Percentiles rank a stretch among this genome's conserved stretches.
Evolutionary conservation across 2,329 filamentous ascomycete genomes (phyloP).

Genomic region (Zasmidium citrigriseum): DNA sequence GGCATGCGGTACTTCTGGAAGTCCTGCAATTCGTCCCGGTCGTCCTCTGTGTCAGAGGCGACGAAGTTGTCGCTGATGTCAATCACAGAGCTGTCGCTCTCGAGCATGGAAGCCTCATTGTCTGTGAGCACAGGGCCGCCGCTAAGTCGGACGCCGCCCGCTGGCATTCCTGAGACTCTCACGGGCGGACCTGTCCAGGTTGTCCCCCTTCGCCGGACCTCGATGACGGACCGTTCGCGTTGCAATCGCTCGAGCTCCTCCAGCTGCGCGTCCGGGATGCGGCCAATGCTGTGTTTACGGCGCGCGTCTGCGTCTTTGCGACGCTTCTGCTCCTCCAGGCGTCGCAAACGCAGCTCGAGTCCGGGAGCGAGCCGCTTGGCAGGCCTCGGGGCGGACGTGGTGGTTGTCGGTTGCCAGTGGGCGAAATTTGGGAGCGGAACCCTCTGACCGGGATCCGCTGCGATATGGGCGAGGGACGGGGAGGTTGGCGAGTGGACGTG

Average conservation of each 20-base stretch:
- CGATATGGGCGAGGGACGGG: background rate
- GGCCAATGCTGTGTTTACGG: slow-evolving; percentile 57
- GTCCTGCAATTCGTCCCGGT: slow-evolving; percentile 55
- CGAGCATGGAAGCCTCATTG: slow-evolving; percentile 39
- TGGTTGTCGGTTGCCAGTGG: background rate
- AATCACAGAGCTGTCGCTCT: slow-evolving; percentile 50
- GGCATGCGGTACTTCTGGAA: slow-evolving; percentile 74
- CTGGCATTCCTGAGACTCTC: slow-evolving; percentile 22
- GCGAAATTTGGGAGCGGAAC: background rate
- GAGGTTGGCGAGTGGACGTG: background rate
- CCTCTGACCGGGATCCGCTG: slow-evolving; percentile 1
- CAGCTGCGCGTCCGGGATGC: slow-evolving; percentile 70
- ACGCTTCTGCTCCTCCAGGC: slow-evolving; percentile 40
- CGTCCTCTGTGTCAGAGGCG: slow-evolving; percentile 53
- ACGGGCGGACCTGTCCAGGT: slow-evolving; percentile 64
- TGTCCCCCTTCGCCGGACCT: slow-evolving; percentile 66
- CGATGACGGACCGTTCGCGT: slow-evolving; percentile 42
- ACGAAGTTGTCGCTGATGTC: slow-evolving; percentile 58
- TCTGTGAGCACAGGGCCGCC: slow-evolving; percentile 38
- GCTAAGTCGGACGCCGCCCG: slow-evolving; percentile 32
- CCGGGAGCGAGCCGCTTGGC: slow-evolving; percentile 39
- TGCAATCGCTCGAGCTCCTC: slow-evolving; percentile 69
- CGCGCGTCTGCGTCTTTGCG: slow-evolving; percentile 35
- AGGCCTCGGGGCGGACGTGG: slow-evolving; percentile 29
- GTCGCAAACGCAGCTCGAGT: slow-evolving; percentile 46